Evolutionary conservation across 495 filamentous ascomycete genomes (phyloP), one percentile per base, ranked within the genome.

Genomic region (Trichoderma asperelloides): DNA sequence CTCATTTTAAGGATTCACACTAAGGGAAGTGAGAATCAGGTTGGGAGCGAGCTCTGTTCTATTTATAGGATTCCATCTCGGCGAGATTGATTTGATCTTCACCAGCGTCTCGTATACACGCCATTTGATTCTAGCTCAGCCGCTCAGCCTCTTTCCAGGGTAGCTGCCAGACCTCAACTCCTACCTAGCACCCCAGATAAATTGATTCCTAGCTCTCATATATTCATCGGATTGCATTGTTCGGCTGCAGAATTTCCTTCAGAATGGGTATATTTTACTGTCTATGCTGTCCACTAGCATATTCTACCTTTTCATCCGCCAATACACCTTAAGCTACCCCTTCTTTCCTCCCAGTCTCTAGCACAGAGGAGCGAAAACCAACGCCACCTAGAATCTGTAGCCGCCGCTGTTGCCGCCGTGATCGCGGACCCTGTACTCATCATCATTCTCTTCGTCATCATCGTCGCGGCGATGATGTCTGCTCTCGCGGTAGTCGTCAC

Each of bases 381-480:
- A 7, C 4, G n/a, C 13, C n/a, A 13, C 15, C 55, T 60, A 60
- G 55, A 60, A 60, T 25, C 55, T 60, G 16, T 60, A 60, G 25
- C 55, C 55, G 55, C 55, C 55, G 55, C 55, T 60, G 55, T 15
- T 30, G 55, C 55, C 55, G 11, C 55, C 55, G 27, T 30, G 55
- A 30, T 60, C 55, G 23, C 55, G 55, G 55, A 9, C 16, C 8
- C 13, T 60, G 55, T 33, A 60, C 55, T 60, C 27, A 30, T 60
- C 55, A 18, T 30, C 27, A 11, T 60, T 25, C 16, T 18, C 55
- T 13, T 60, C 55, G 1, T 60, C 55, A 16, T 60, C 55, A n/a
- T 47, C 33, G 7, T 33, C 33, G 8, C 55, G 55, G 55, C 55
- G 55, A 25, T 62, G 55, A 21, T 25, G 55, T 33, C 47, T 12